These are phyloP conservation scores for Chalciporus sphaerocephalus DNA, from an alignment of 768 basidiomycete species.

Conservation along the genomic window DNA sequence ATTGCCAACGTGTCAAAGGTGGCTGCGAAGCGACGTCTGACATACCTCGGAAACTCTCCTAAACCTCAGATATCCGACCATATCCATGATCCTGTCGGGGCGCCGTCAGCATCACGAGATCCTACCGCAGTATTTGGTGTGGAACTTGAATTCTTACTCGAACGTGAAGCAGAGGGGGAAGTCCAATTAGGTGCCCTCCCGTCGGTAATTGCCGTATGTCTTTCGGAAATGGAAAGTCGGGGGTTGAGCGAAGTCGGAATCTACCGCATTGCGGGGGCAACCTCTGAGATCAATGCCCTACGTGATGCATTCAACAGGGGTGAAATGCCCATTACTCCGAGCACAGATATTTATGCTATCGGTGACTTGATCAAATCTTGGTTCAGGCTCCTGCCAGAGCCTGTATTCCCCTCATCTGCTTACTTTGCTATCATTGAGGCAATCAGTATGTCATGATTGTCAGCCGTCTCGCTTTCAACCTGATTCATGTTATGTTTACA, in stretches of 20 bases:
- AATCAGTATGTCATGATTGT: slow-evolving; percentile 55
- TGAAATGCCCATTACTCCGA: slow-evolving; percentile 53
- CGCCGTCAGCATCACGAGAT: slow-evolving; percentile 51
- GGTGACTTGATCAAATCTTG: slow-evolving; percentile 82
- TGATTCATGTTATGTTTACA: slow-evolving; percentile 27
- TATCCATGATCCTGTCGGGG: slow-evolving; percentile 54
- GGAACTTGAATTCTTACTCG: slow-evolving; percentile 62
- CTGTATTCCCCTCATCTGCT: slow-evolving; percentile 65
- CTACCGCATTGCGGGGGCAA: slow-evolving; percentile 81
- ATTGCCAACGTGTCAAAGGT: slow-evolving; percentile 67
- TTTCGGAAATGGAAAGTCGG: slow-evolving; percentile 67
- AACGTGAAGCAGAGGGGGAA: slow-evolving; percentile 54
- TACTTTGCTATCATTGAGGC: slow-evolving; percentile 69
- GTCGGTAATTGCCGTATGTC: slow-evolving; percentile 57
- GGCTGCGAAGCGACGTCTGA: slow-evolving; percentile 73
- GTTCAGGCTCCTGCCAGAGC: slow-evolving; percentile 79
- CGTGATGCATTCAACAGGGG: slow-evolving; percentile 76
- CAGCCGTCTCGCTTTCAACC: neutral
- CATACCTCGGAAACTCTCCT: slow-evolving; percentile 74
- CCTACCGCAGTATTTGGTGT: slow-evolving; percentile 79
- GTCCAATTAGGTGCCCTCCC: slow-evolving; percentile 60
- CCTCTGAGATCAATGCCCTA: slow-evolving; percentile 60
- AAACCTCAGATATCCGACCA: slow-evolving; percentile 73
- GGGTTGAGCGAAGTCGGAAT: slow-evolving; percentile 81
- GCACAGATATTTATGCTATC: slow-evolving; percentile 75